Percentiles rank a stretch among this genome's conserved stretches.
These are phyloP conservation scores for Pilaira anomala DNA, from an alignment of 192 early-diverging fungal genomes.

Conservation along the genomic window DNA sequence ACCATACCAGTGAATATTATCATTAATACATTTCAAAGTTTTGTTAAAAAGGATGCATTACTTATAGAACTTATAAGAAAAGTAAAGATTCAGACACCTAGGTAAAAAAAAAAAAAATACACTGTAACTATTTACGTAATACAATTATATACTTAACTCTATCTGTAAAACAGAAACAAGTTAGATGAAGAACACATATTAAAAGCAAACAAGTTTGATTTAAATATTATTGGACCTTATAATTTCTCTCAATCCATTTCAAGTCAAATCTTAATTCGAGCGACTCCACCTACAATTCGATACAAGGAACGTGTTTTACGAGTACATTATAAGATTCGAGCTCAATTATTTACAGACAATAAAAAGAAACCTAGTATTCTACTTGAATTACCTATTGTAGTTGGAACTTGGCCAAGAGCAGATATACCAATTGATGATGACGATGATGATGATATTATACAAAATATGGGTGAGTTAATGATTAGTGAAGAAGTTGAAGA, in stretches of 20 bases:
- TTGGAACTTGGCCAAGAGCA: conserved; percentile 35
- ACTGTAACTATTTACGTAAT: background rate
- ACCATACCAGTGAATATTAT: conserved; percentile 19
- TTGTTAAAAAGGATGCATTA: conserved; percentile 14
- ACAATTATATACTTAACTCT: background rate
- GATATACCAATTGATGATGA: conserved; percentile 34
- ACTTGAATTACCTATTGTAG: conserved; percentile 30
- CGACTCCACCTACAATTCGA: conserved; percentile 33
- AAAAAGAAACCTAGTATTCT: background rate
- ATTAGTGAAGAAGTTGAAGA: conserved; percentile 22
- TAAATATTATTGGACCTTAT: conserved; percentile 28
- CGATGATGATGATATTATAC: conserved; percentile 23
- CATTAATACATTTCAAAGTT: conserved; percentile 6
- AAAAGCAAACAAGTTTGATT: conserved; percentile 16
- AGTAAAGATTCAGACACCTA: conserved; percentile 7
- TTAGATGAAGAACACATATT: conserved; percentile 12
- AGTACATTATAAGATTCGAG: conserved; percentile 30
- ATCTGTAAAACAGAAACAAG: conserved; percentile 9
- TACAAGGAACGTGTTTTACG: conserved; percentile 24
- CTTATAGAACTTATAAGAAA: conserved; percentile 18
- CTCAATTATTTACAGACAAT: conserved; percentile 12
- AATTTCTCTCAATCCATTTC: conserved; percentile 29
- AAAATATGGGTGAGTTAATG: conserved; percentile 15
- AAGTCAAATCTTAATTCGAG: conserved; percentile 18
- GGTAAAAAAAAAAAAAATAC: background rate